Base-by-base conservation (phyloP, 192 early-diverging fungal genomes). In the Coemansia sp. region DNA sequence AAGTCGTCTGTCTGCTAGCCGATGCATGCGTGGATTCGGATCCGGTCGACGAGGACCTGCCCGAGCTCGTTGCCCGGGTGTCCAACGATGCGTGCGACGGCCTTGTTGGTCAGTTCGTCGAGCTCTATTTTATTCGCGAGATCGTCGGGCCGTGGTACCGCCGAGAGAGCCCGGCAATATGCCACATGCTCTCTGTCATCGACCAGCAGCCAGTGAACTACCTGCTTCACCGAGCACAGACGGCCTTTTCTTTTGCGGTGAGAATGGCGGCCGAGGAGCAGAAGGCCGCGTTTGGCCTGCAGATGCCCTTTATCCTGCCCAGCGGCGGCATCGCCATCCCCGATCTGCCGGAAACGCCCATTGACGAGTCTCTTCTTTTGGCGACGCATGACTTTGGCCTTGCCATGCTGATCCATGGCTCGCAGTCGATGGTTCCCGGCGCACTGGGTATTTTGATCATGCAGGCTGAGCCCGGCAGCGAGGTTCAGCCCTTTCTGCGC, bases 41-140 rank as follows among this genome's bases (percentile, higher is more conserved):
- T 2, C 23, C 61, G 32, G 52, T 23, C 14, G 68, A 74, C 24
- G 68, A 80, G 39, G 72, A 80, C n/a, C 36, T 80, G 53, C 58
- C 72, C 8, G 68, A 65, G 19, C 74, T 80, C 60, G 69, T 80
- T 27, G 77, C 62, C n/a, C 74, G 69, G 72, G 30, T 80, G 8
- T 58, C 60, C 11, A 52, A 52, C 20, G 77, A 80, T 23, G 52
- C 59, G 2, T 36, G 34, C 11, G 51, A 64, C n/a, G 62, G 62
- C 14, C 55, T 58, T 18, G 42, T 80, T 1, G 68, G 68, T 25
- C 34, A 58, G 18, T 63, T 58, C 27, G 54, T 80, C n/a, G 77
- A 74, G 28, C 34, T 63, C 4, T 54, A 67, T 36, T 65, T 80
- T 57, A 19, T 62, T 32, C 71, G 69, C 2, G 19, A 42, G 49